These are phyloP conservation scores for Phialophora verrucosa DNA, from an alignment of 2,329 filamentous ascomycete species.

Conservation along the genomic window DNA sequence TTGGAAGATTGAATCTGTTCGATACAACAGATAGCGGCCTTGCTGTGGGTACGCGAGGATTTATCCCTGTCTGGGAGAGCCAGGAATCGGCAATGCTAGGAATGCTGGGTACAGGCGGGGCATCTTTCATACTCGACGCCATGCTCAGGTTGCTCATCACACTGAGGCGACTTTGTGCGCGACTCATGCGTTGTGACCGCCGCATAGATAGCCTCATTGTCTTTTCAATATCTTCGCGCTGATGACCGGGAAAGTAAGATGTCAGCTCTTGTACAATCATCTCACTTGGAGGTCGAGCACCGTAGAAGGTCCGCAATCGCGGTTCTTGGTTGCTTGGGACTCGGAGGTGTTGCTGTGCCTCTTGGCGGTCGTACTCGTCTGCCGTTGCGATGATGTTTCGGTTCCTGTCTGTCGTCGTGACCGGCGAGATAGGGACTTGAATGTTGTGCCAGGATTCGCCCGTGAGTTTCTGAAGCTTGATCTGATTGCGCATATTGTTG, in stretches of 20 bases:
- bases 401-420: conserved; percentile 49
- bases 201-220: conserved; percentile 92
- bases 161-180: conserved; percentile 89
- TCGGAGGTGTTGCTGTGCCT: conserved; percentile 36
- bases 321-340: conserved; percentile 42
- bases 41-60: conserved; percentile 50
- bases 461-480: conserved; percentile 86
- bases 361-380: conserved; percentile 56
- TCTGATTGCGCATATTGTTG: conserved; percentile 76
- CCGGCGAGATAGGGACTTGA: conserved; percentile 84
- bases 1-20: conserved; percentile 62
- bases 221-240: conserved; percentile 91
- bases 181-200: conserved; percentile 86
- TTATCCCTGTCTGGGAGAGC: conserved; percentile 69
- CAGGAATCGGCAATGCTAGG: conserved; percentile 73
- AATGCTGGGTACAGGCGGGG: conserved; percentile 92
- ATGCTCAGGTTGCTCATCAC: conserved; percentile 93
- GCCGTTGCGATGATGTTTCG: conserved; percentile 46
- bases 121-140: conserved; percentile 88
- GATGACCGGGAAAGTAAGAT: conserved; percentile 95
- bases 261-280: conserved; percentile 95
- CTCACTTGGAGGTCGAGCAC: conserved; percentile 90
- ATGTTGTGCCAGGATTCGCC: conserved; percentile 86
- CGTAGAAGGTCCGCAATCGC: conserved; percentile 72
- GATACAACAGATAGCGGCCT: conserved; percentile 63